Evolutionary conservation across 768 basidiomycete genomes (phyloP).

Genomic region (Hebeloma cylindrosporum): DNA sequence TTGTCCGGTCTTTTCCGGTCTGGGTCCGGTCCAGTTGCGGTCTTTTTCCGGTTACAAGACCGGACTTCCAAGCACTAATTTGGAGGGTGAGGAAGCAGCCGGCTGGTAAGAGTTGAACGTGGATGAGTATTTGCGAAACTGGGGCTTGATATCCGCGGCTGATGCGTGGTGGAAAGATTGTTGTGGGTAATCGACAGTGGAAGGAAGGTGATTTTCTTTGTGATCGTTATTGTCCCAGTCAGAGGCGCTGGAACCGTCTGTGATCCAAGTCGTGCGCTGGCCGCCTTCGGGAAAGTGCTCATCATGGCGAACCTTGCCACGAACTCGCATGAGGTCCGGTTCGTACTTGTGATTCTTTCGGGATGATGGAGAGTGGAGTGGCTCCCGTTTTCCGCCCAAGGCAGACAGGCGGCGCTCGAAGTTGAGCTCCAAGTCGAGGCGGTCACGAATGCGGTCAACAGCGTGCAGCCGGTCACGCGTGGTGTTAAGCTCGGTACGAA

Average conservation of each 20-base stretch:
- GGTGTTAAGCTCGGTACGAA: constrained; percentile 12
- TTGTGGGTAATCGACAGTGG: no score
- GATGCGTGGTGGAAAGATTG: no score
- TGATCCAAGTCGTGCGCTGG: constrained; percentile 11
- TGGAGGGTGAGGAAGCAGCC: no score
- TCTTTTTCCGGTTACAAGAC: no score
- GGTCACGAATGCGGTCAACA: constrained; percentile 17
- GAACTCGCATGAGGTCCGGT: constrained; percentile 9
- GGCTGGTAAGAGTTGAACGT: no score
- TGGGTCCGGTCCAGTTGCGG: no score
- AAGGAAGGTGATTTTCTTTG: no score
- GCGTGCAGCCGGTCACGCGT: constrained; percentile 13
- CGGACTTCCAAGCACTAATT: no score
- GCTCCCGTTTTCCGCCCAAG: background rate
- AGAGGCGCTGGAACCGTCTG: constrained; percentile 16
- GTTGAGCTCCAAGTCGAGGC: constrained; percentile 16
- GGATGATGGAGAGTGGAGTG: background rate
- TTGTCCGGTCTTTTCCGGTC: no score
- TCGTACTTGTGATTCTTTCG: constrained; percentile 5
- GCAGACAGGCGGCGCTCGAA: constrained; percentile 7
- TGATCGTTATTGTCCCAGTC: no score
- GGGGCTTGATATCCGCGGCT: no score
- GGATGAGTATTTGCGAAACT: no score
- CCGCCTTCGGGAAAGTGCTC: constrained; percentile 16
- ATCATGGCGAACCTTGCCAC: constrained; percentile 12